A percentile compares a stretch with the other conserved stretches of the same genome.
These are phyloP conservation scores for Sarocladiaceae sp. DNA, from an alignment of 2,329 filamentous ascomycete species.

Conservation along the genomic window DNA sequence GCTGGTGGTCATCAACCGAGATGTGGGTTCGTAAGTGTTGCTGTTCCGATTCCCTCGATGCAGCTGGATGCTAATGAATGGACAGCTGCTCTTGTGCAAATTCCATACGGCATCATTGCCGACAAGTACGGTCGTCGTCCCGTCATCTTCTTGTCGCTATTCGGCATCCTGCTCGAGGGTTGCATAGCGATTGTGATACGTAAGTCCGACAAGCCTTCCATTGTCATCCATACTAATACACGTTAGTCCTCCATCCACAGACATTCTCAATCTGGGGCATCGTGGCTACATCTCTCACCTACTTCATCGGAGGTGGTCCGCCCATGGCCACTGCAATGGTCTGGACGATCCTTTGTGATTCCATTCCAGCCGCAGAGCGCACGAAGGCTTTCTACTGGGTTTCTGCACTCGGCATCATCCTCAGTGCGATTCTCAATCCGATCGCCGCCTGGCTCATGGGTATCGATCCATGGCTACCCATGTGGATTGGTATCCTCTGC, in stretches of 20 bases:
- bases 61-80: too few relatives aligned
- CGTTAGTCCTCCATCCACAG: slow-evolving; percentile 30
- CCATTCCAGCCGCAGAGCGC: slow-evolving; percentile 30
- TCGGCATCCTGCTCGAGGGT: slow-evolving; percentile 24
- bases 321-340: slow-evolving; percentile 37
- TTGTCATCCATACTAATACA: rapidly evolving
- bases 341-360: slow-evolving; percentile 41
- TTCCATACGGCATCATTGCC: slow-evolving; percentile 42
- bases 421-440: slow-evolving; percentile 35
- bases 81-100: slow-evolving; percentile 35
- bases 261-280: slow-evolving; percentile 36
- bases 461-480: slow-evolving; percentile 34
- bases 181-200: slow-evolving; percentile 26
- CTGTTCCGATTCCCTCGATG: too few relatives aligned
- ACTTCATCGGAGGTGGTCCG: slow-evolving; percentile 37
- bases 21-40: slow-evolving; percentile 38
- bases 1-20: slow-evolving; percentile 42
- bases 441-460: slow-evolving; percentile 36
- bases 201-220: slow-evolving; percentile 22
- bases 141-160: slow-evolving; percentile 33
- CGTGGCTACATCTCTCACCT: slow-evolving; percentile 27
- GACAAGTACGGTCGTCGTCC: slow-evolving; percentile 41
- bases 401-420: slow-evolving; percentile 23
- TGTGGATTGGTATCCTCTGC: slow-evolving; percentile 29
- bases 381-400: slow-evolving; percentile 39